Evolutionary conservation across 1,284 basidiomycete genomes (phyloP).

Genomic region (Ceratobasidium theobromae): DNA sequence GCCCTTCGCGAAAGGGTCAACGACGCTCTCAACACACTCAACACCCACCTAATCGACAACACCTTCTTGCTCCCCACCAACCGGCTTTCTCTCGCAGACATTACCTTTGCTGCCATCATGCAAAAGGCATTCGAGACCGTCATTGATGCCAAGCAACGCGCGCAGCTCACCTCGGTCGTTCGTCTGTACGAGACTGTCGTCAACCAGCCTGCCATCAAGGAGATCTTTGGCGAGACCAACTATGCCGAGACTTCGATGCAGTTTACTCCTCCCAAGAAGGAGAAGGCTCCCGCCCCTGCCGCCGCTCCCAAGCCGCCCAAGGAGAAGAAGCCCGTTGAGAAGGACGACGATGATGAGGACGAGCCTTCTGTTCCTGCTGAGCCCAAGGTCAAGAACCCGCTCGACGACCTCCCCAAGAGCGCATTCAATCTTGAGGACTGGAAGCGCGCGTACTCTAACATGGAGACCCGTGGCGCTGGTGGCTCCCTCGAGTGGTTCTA

Average conservation of each 20-base stretch:
- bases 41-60: constrained; percentile 71
- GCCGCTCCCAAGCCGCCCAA: constrained; percentile 56
- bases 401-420: constrained; percentile 89
- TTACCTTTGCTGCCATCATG: constrained; percentile 66
- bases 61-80: constrained; percentile 91
- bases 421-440: constrained; percentile 95
- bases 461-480: constrained; percentile 79
- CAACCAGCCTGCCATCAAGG: constrained; percentile 76
- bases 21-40: constrained; percentile 64
- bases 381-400: constrained; percentile 89
- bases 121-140: constrained; percentile 53
- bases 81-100: constrained; percentile 91
- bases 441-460: constrained; percentile 98
- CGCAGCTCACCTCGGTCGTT: constrained; percentile 72
- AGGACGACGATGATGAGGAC: constrained; percentile 64
- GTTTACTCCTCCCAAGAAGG: constrained; percentile 66
- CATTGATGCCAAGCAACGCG: constrained; percentile 66
- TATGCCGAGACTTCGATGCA: constrained; percentile 73
- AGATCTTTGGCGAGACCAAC: constrained; percentile 60
- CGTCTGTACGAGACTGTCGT: constrained; percentile 83
- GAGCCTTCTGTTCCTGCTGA: constrained; percentile 60
- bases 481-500: constrained; percentile 88
- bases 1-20: constrained; percentile 54
- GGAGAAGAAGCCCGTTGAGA: constrained; percentile 59
- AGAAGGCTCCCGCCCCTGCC: constrained; percentile 49